Conservation (phyloP, 2,329 filamentous ascomycete genomes). For the Zarea fungicola region DNA sequence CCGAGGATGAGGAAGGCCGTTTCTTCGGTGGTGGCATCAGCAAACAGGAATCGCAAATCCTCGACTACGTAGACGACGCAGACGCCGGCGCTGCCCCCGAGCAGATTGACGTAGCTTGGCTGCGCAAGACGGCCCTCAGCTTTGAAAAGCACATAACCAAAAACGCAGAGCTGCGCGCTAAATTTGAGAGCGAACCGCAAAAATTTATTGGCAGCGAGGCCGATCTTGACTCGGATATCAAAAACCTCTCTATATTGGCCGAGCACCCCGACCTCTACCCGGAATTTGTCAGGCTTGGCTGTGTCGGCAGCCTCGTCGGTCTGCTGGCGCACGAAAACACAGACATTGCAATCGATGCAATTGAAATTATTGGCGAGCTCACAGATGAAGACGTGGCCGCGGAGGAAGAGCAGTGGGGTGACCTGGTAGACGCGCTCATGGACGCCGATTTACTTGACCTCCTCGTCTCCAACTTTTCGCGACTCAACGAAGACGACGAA, state of each 20-base stretch:
- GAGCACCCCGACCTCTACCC: conserved; percentile 80
- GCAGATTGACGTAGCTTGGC: conserved; percentile 77
- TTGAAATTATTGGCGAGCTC: conserved; percentile 85
- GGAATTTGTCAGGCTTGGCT: conserved; percentile 73
- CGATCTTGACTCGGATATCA: conserved; percentile 84
- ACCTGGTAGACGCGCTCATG: conserved; percentile 61
- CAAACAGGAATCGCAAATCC: conserved; percentile 70
- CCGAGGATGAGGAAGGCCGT: conserved; percentile 82
- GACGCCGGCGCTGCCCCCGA: conserved; percentile 47
- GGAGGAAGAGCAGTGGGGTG: conserved; percentile 74
- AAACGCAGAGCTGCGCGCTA: conserved; percentile 84
- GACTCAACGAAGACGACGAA: conserved; percentile 68
- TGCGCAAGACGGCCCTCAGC: conserved; percentile 71
- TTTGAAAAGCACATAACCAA: conserved; percentile 90
- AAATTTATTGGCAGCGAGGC: conserved; percentile 85
- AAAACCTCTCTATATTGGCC: conserved; percentile 75
- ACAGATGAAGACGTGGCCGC: conserved; percentile 89
- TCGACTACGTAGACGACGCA: conserved; percentile 74
- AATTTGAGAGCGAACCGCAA: conserved; percentile 71
- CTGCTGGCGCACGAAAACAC: conserved; percentile 93
- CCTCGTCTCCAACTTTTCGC: conserved; percentile 69
- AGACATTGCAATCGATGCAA: conserved; percentile 86
- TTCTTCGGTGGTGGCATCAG: conserved; percentile 94
- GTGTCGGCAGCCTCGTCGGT: conserved; percentile 67
- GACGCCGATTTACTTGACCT: conserved; percentile 69